These are phyloP conservation scores for Neostapfia colusana DNA, from an alignment of 176 grass and related monocot species.

Conservation along the genomic window DNA sequence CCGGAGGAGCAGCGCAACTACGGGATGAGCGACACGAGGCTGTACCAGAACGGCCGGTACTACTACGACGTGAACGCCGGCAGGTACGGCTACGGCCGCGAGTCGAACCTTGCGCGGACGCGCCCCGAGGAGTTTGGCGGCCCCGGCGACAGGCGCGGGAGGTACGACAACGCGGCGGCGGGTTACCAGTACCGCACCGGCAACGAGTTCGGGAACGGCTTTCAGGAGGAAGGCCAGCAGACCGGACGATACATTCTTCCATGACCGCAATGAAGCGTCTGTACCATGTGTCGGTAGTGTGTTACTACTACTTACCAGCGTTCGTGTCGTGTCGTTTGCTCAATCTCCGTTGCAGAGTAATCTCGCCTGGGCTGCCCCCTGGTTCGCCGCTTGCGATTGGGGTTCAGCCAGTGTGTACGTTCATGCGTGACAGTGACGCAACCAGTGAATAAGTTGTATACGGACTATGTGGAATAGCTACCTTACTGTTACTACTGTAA, in stretches of 20 bases:
- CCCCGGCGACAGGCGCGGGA: neutral
- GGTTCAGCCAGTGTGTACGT: neutral
- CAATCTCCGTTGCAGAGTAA: neutral
- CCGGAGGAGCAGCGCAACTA: conserved; percentile 8
- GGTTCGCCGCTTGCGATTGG: neutral
- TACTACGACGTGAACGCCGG: conserved; percentile 51
- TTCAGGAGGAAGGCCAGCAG: neutral
- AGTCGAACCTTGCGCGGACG: conserved; percentile 46
- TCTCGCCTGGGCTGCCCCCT: neutral
- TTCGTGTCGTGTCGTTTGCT: neutral
- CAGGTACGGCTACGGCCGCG: conserved; percentile 52
- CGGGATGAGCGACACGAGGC: conserved; percentile 63
- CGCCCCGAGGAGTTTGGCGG: conserved; percentile 16
- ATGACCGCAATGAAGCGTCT: neutral
- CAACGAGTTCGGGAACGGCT: neutral
- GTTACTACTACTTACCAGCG: neutral
- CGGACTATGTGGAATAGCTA: too few species aligned
- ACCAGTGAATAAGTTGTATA: neutral
- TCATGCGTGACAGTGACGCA: neutral
- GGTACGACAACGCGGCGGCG: neutral
- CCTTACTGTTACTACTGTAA: neutral
- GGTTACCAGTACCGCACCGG: neutral
- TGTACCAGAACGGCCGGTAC: conserved; percentile 59
- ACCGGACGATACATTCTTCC: conserved; percentile 38
- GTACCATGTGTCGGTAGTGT: neutral